phyloP scores from a whole-genome alignment of 768 basidiomycete species.

The Amanita fuliginea region DNA sequence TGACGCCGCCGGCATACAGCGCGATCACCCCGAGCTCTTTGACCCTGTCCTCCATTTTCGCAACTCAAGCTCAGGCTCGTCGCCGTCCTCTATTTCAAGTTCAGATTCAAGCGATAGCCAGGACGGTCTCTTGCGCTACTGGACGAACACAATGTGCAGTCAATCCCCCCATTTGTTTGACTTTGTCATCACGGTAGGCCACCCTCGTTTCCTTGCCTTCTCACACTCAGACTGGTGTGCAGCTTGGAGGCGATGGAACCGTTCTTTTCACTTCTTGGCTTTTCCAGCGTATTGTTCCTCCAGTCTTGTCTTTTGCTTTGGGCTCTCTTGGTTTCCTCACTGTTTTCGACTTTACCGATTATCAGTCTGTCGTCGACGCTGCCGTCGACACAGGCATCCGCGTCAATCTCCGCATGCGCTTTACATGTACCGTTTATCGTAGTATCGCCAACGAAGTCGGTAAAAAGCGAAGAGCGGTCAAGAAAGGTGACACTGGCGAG shows the following conservation, averaged over 20 bases:
- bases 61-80: conserved; percentile 54
- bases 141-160: conserved; percentile 96
- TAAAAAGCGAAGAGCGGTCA: conserved; percentile 69
- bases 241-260: conserved; percentile 98
- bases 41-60: conserved; percentile 65
- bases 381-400: conserved; percentile 89
- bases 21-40: conserved; percentile 84
- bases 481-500: conserved; percentile 89
- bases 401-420: conserved; percentile 97
- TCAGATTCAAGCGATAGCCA: conserved; percentile 14
- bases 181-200: conserved; percentile 88
- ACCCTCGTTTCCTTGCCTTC: neutral
- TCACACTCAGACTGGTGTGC: conserved; percentile 8
- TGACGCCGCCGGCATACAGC: conserved; percentile 81
- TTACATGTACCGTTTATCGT: conserved; percentile 97
- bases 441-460: conserved; percentile 69
- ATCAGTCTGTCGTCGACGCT: conserved; percentile 77
- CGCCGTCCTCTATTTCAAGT: conserved; percentile 39
- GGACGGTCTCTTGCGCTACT: conserved; percentile 91
- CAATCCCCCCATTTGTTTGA: conserved; percentile 88
- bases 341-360: conserved; percentile 88
- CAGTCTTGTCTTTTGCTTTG: conserved; percentile 92
- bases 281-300: conserved; percentile 98
- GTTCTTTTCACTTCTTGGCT: conserved; percentile 99
- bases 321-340: conserved; percentile 97